These are phyloP conservation scores for Suillus tomentosus DNA, from an alignment of 768 basidiomycete species.

Conservation along the genomic window DNA sequence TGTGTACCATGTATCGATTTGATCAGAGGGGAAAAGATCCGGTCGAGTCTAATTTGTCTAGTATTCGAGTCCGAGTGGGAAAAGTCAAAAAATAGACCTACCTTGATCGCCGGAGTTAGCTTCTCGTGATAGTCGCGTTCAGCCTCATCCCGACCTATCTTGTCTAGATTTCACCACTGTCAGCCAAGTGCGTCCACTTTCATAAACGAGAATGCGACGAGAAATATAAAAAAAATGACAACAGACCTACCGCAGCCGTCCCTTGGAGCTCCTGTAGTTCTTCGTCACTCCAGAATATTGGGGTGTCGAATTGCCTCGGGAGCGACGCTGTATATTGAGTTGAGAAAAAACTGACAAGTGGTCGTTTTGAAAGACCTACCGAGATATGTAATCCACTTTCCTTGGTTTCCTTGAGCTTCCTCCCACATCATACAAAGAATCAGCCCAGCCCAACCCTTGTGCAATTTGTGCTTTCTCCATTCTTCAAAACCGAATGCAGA, in stretches of 20 bases:
- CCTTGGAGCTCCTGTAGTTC: constrained; percentile 79
- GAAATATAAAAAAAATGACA: constrained; percentile 7
- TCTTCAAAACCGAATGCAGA: constrained; percentile 54
- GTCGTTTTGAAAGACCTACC: constrained; percentile 42
- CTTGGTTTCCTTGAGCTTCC: constrained; percentile 56
- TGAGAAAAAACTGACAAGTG: neutral
- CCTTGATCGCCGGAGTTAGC: constrained; percentile 71
- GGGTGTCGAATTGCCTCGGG: constrained; percentile 77
- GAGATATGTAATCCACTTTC: constrained; percentile 74
- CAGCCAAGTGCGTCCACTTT: constrained; percentile 1
- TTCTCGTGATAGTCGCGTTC: constrained; percentile 70
- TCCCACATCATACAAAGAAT: constrained; percentile 99
- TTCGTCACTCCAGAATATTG: constrained; percentile 88
- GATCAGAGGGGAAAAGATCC: constrained; percentile 65
- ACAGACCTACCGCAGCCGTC: constrained; percentile 84
- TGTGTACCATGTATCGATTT: constrained; percentile 54
- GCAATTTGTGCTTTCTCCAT: constrained; percentile 64
- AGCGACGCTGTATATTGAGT: constrained; percentile 46
- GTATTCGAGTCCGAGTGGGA: constrained; percentile 7
- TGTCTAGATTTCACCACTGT: constrained; percentile 49
- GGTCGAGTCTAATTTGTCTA: constrained; percentile 52
- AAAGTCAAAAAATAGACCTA: constrained; percentile 34
- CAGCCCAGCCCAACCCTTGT: constrained; percentile 81
- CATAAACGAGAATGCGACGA: neutral
- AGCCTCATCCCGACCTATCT: constrained; percentile 83